These are phyloP conservation scores for Lactifluus pinguis DNA, from an alignment of 768 basidiomycete species.

Conservation along the genomic window DNA sequence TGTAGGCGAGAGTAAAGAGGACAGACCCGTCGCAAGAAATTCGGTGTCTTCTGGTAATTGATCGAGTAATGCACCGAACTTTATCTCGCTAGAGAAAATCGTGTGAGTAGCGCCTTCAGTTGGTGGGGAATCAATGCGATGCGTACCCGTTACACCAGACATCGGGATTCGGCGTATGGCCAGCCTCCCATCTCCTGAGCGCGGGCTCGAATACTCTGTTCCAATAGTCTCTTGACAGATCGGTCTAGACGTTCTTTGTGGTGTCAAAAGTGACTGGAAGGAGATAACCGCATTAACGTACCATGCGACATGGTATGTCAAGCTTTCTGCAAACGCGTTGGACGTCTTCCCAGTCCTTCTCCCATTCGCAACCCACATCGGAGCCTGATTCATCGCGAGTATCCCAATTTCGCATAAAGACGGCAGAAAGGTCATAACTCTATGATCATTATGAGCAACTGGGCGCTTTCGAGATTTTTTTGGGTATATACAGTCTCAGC, in stretches of 20 bases:
- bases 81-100: slow-evolving; percentile 57
- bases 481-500: slow-evolving; percentile 43
- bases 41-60: slow-evolving; percentile 37
- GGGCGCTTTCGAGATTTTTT: background rate
- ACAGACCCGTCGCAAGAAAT: slow-evolving; percentile 77
- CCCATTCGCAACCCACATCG: slow-evolving; percentile 89
- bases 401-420: slow-evolving; percentile 98
- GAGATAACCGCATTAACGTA: slow-evolving; percentile 25
- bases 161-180: slow-evolving; percentile 87
- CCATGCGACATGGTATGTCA: slow-evolving; percentile 69
- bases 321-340: slow-evolving; percentile 65
- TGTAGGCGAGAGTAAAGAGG: background rate
- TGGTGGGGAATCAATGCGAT: background rate
- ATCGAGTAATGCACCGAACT: slow-evolving; percentile 79
- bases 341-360: slow-evolving; percentile 91
- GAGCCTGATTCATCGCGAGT: slow-evolving; percentile 71
- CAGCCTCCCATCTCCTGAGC: slow-evolving; percentile 64
- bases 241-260: slow-evolving; percentile 42
- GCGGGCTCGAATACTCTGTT: slow-evolving; percentile 83
- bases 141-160: slow-evolving; percentile 80
- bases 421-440: slow-evolving; percentile 77
- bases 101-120: background rate
- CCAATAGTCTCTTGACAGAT: slow-evolving; percentile 91
- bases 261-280: background rate
- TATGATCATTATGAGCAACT: slow-evolving; percentile 23